These are phyloP conservation scores for Dipteronia sinensis DNA, from an alignment of 345 rosid genomes.

Conservation along the genomic window DNA sequence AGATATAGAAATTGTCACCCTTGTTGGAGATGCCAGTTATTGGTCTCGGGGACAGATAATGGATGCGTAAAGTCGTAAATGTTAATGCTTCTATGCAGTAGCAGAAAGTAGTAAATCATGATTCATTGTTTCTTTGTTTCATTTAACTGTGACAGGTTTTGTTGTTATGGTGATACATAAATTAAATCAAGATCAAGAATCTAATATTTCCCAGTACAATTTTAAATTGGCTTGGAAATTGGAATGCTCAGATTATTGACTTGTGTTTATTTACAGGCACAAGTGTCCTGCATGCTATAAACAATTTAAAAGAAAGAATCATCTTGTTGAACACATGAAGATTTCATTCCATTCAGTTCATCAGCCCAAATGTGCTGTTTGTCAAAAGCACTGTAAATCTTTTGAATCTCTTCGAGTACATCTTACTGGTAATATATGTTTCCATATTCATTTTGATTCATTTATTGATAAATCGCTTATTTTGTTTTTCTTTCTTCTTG, in stretches of 20 bases:
- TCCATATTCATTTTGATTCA: neutral
- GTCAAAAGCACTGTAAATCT: conserved; percentile 73
- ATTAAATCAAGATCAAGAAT: neutral
- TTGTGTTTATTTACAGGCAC: conserved; percentile 44
- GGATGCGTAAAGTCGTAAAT: neutral
- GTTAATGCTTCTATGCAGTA: no score
- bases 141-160: neutral
- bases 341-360: conserved; percentile 66
- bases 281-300: conserved; percentile 72
- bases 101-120: neutral
- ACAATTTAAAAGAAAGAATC: conserved; percentile 67
- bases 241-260: neutral
- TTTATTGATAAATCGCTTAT: neutral
- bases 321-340: conserved; percentile 86
- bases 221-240: neutral
- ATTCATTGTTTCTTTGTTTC: neutral
- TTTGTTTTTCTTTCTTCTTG: neutral
- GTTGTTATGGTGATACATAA: neutral
- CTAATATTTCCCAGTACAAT: neutral
- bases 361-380: conserved; percentile 67
- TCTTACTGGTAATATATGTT: conserved; percentile 45
- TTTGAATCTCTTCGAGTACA: conserved; percentile 73
- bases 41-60: neutral
- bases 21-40: neutral
- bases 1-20: neutral